Evolutionary conservation across 2,329 filamentous ascomycete genomes (phyloP).

Genomic region (Aspergillus ustus): DNA sequence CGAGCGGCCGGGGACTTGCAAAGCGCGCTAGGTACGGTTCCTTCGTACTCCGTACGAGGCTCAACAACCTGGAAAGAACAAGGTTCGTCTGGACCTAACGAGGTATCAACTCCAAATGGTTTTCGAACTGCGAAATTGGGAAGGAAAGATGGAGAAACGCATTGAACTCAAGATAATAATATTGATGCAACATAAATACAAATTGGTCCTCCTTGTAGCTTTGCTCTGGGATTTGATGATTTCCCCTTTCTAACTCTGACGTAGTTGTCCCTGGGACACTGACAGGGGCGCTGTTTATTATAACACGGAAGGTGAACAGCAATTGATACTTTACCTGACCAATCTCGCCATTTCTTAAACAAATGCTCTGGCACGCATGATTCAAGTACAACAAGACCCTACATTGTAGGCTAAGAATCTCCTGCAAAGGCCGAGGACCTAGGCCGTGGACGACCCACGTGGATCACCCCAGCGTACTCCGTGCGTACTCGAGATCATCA

Average conservation of each 20-base stretch:
- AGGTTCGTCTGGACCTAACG: background rate
- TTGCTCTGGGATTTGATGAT: background rate
- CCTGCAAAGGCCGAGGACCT: background rate
- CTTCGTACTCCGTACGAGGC: background rate
- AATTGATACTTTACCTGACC: too few relatives aligned
- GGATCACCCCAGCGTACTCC: background rate
- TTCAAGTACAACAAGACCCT: background rate
- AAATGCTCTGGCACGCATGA: background rate
- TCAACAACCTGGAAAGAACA: background rate
- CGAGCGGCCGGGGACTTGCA: background rate
- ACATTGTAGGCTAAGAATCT: background rate
- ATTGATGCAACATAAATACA: background rate
- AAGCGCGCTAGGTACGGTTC: background rate
- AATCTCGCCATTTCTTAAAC: too few relatives aligned
- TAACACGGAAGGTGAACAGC: too few relatives aligned
- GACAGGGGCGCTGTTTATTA: background rate
- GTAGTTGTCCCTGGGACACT: background rate
- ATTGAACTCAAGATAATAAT: background rate
- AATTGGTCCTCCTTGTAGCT: background rate
- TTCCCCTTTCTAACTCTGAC: background rate
- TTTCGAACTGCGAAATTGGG: background rate
- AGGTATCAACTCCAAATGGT: background rate
- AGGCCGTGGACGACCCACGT: conserved; percentile 8
- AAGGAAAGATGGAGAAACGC: background rate
- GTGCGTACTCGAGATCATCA: too few relatives aligned